Conservation (phyloP, 345 rosid genomes). For the Nephelium lappaceum region DNA sequence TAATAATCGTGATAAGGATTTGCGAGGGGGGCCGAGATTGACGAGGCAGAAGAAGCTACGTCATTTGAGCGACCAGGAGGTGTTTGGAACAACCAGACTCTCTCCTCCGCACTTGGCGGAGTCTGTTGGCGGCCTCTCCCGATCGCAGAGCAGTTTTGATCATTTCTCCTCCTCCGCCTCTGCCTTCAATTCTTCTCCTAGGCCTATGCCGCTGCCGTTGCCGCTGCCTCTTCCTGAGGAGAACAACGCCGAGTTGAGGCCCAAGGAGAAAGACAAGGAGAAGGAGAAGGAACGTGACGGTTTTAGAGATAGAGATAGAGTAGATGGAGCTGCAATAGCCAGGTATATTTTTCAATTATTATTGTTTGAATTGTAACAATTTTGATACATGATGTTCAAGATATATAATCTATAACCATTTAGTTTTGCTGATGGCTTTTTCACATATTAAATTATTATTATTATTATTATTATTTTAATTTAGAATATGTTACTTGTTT, state of each 20-base stretch:
- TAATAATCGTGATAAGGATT: not conserved
- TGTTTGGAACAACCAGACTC: conserved; percentile 28
- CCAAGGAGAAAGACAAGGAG: conserved; percentile 32
- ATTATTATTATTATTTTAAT: no score
- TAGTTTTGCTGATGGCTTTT: not conserved
- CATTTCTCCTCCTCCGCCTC: conserved; percentile 8
- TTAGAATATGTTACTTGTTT: no score
- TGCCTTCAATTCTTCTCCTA: conserved; percentile 12
- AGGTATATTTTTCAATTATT: conserved; percentile 34
- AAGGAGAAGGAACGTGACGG: conserved; percentile 43
- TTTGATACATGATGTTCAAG: not conserved
- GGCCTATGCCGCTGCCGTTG: conserved; percentile 63
- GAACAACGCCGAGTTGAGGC: conserved; percentile 40
- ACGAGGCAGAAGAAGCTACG: conserved; percentile 62
- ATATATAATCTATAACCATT: no score
- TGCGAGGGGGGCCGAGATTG: conserved; percentile 40
- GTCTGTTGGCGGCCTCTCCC: conserved; percentile 21
- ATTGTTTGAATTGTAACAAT: not conserved
- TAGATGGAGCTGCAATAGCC: conserved; percentile 32
- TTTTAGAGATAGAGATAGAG: conserved; percentile 33
- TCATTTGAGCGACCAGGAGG: conserved; percentile 56
- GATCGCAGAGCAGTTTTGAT: conserved; percentile 36
- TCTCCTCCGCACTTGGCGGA: conserved; percentile 19
- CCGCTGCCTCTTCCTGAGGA: conserved; percentile 63
- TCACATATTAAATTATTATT: not conserved